These are phyloP conservation scores for Lumnitzera racemosa DNA, from an alignment of 345 rosid genomes.

Conservation along the genomic window DNA sequence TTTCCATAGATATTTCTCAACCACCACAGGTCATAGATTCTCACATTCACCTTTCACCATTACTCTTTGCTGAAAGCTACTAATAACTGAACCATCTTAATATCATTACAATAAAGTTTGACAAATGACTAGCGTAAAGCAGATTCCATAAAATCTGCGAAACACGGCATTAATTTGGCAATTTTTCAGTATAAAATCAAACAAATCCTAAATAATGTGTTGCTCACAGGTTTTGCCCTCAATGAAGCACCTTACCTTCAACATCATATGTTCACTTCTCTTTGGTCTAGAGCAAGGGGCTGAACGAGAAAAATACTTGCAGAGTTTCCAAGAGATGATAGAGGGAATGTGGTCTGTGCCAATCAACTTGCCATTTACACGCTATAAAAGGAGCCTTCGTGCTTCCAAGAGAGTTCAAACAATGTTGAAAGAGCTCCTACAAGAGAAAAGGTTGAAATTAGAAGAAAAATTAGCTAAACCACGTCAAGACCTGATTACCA, in stretches of 20 bases:
- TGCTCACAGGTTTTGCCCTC: slow-evolving; percentile 33
- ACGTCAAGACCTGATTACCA: slow-evolving; percentile 37
- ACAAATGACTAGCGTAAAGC: too few relatives aligned
- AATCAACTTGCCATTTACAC: slow-evolving; percentile 39
- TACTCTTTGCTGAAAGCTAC: too few relatives aligned
- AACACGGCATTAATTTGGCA: too few relatives aligned
- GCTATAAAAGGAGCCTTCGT: slow-evolving; percentile 30
- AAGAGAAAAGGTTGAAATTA: slow-evolving; percentile 28
- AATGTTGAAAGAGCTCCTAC: slow-evolving; percentile 24
- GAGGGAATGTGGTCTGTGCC: slow-evolving; percentile 46
- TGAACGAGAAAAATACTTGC: slow-evolving; percentile 20
- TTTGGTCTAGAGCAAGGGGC: slow-evolving; percentile 34
- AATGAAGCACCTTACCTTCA: slow-evolving; percentile 43
- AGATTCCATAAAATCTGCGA: too few relatives aligned
- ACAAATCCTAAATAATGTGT: too few relatives aligned
- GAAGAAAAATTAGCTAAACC: slow-evolving; percentile 17
- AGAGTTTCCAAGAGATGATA: slow-evolving; percentile 26
- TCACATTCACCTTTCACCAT: too few relatives aligned
- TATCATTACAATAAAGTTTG: too few relatives aligned
- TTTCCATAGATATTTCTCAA: too few relatives aligned
- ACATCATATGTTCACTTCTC: slow-evolving; percentile 39
- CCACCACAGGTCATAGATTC: too few relatives aligned
- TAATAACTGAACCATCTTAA: too few relatives aligned
- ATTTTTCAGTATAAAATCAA: too few relatives aligned
- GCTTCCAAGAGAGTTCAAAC: slow-evolving; percentile 26